phyloP scores from a whole-genome alignment of 768 basidiomycete species.

The Rhizopogon vinicolor region DNA sequence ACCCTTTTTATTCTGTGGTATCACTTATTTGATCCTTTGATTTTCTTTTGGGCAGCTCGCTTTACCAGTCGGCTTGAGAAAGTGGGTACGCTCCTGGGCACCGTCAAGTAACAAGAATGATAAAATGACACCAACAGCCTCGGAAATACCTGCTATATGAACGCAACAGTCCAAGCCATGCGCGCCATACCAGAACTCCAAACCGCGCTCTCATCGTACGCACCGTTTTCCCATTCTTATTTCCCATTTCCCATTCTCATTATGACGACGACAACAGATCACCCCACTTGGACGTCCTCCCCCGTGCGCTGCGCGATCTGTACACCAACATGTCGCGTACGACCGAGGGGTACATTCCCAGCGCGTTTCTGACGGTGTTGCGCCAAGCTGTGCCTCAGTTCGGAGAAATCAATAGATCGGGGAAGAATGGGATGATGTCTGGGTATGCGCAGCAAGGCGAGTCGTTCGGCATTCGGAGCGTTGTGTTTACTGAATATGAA shows the following conservation, averaged over 20 bases:
- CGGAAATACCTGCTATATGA: conserved; percentile 98
- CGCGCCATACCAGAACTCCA: conserved; percentile 90
- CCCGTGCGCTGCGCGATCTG: conserved; percentile 58
- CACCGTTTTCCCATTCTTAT: not conserved
- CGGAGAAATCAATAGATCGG: conserved; percentile 56
- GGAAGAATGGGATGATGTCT: conserved; percentile 31
- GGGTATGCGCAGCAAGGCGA: conserved; percentile 80
- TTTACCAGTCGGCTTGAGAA: conserved; percentile 77
- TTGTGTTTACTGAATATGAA: conserved; percentile 1
- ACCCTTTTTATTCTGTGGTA: not conserved
- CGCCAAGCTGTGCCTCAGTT: conserved; percentile 88
- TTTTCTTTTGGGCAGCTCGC: conserved; percentile 45
- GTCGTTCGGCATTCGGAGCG: not conserved
- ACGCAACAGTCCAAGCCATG: conserved; percentile 90
- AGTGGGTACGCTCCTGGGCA: conserved; percentile 36
- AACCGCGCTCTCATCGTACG: conserved; percentile 58
- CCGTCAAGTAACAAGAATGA: not conserved
- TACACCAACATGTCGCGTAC: conserved; percentile 73
- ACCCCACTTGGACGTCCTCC: conserved; percentile 37
- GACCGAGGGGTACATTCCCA: conserved; percentile 70
- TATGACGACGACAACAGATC: conserved; percentile 19
- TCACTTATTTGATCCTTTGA: not conserved
- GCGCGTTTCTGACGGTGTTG: conserved; percentile 61
- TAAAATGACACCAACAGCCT: conserved; percentile 34
- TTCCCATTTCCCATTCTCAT: not conserved